These are phyloP conservation scores for Lachnellula arida DNA, from an alignment of 2,329 filamentous ascomycete species.

Conservation along the genomic window DNA sequence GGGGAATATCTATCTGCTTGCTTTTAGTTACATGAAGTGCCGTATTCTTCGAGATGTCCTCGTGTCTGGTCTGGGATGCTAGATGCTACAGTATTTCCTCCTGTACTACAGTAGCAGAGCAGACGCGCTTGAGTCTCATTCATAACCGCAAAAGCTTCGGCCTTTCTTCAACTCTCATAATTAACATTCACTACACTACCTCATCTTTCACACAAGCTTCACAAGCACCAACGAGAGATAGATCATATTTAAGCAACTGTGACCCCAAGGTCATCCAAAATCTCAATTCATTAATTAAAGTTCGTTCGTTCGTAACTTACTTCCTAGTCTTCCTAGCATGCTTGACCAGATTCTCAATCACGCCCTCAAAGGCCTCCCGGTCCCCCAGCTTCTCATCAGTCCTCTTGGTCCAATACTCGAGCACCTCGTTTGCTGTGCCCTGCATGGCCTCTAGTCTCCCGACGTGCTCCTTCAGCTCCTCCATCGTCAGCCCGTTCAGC, in stretches of 20 bases:
- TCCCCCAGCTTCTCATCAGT: conserved; percentile 85
- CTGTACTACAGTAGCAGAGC: no score
- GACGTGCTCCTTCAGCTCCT: conserved; percentile 70
- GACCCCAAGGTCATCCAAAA: not conserved
- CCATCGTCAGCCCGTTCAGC: conserved; percentile 70
- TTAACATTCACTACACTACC: no score
- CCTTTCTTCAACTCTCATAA: not conserved
- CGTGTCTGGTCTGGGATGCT: no score
- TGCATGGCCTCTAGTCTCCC: conserved; percentile 64
- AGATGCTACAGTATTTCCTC: no score
- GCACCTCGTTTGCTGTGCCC: conserved; percentile 65
- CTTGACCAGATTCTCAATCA: conserved; percentile 94
- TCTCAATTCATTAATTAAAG: not conserved
- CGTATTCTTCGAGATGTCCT: no score
- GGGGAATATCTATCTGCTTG: no score
- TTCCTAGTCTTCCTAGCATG: conserved; percentile 83
- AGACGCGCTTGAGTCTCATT: no score
- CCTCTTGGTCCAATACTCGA: conserved; percentile 84
- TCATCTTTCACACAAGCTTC: no score
- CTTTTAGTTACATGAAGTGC: no score
- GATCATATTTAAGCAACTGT: not conserved
- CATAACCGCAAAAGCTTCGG: no score
- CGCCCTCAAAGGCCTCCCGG: conserved; percentile 89
- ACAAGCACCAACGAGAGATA: no score
- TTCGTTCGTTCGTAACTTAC: no score